phyloP scores from a whole-genome alignment of 352 stramenopile species.

The Phytophthora cajani region DNA sequence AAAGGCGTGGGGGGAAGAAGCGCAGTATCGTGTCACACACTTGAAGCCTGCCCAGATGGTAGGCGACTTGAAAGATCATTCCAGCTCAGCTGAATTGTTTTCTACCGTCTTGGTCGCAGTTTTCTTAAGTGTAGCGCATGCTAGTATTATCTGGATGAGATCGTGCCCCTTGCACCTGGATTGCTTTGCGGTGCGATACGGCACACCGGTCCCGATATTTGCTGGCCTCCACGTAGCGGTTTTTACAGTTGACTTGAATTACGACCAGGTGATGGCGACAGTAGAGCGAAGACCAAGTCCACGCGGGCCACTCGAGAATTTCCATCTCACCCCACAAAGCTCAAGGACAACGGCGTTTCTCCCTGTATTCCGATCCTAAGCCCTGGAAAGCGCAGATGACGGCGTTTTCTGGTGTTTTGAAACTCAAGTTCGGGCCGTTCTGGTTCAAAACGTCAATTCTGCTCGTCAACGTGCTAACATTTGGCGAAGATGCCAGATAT shows the following conservation, averaged over 20 bases:
- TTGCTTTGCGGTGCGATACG: neutral
- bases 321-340: neutral
- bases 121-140: no score
- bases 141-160: neutral
- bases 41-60: neutral
- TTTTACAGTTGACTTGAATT: constrained; percentile 1
- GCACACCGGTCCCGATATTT: neutral
- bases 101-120: neutral
- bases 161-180: neutral
- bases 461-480: constrained; percentile 15
- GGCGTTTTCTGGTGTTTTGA: constrained; percentile 10
- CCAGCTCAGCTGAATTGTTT: neutral
- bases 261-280: neutral
- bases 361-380: neutral
- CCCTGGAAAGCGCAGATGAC: neutral
- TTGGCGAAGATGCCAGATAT: constrained; percentile 4
- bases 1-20: neutral
- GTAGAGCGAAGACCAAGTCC: neutral
- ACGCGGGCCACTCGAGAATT: constrained; percentile 2
- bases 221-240: neutral
- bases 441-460: constrained; percentile 19
- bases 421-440: constrained; percentile 21
- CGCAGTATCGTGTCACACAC: neutral
- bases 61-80: constrained; percentile 1
- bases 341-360: neutral